Percentiles rank a stretch among this genome's conserved stretches.
phyloP scores from a whole-genome alignment of 2,329 filamentous ascomycete genomes.

The Monilinia polystroma region DNA sequence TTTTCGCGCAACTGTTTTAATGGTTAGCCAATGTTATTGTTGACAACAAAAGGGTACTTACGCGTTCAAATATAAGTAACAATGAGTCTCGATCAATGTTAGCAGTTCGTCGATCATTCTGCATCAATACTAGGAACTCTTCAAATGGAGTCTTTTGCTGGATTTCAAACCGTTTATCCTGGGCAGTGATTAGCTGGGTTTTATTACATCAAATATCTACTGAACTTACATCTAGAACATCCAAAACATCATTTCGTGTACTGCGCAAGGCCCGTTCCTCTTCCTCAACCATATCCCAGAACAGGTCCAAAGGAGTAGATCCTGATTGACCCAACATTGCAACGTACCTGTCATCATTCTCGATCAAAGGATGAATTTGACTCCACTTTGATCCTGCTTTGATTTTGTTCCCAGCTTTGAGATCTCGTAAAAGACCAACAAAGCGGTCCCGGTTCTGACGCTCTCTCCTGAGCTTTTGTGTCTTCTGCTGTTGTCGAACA shows the following conservation, averaged over 20 bases:
- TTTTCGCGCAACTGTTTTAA: conserved; percentile 72
- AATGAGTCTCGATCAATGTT: conserved; percentile 79
- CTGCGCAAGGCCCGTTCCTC: conserved; percentile 84
- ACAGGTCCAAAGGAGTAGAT: conserved; percentile 84
- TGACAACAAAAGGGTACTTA: conserved; percentile 44
- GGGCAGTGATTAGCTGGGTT: conserved; percentile 42
- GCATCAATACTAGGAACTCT: conserved; percentile 81
- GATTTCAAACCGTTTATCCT: conserved; percentile 92
- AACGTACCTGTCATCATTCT: conserved; percentile 78
- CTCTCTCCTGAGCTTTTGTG: conserved; percentile 74
- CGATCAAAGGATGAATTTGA: conserved; percentile 70
- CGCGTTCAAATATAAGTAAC: conserved; percentile 78
- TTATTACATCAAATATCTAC: background rate
- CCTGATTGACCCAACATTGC: conserved; percentile 81
- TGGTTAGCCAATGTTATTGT: conserved; percentile 32
- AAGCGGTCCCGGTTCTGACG: conserved; percentile 85
- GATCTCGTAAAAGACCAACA: conserved; percentile 69
- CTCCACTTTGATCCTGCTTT: conserved; percentile 90
- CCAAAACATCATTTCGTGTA: conserved; percentile 78
- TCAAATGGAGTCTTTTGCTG: conserved; percentile 82
- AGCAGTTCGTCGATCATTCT: conserved; percentile 83
- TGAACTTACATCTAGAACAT: conserved; percentile 77
- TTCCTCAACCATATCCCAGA: conserved; percentile 94
- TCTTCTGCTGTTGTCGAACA: conserved; percentile 82
- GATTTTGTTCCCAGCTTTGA: conserved; percentile 75